Evolutionary conservation across 2,329 filamentous ascomycete species (phyloP).

Genomic region (Penicillium sp.): DNA sequence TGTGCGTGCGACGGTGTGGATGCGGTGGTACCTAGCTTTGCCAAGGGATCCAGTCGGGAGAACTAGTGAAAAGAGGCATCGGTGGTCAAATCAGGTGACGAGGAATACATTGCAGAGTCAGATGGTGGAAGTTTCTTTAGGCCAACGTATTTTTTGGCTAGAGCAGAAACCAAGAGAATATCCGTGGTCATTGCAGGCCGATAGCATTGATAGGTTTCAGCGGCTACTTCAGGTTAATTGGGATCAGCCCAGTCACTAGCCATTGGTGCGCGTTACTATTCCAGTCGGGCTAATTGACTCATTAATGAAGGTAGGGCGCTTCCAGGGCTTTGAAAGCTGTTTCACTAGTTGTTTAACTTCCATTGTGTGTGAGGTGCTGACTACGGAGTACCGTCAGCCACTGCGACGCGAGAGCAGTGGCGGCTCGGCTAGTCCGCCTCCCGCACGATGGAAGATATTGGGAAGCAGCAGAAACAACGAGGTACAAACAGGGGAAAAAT

Average conservation of each 20-base stretch:
- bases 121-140: too few species aligned
- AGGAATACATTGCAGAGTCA: not conserved
- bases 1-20: not conserved
- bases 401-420: constrained; percentile 18
- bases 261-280: not conserved
- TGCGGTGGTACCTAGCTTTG: too few species aligned
- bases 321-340: constrained; percentile 6
- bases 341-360: constrained; percentile 9
- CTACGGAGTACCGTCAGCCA: not conserved
- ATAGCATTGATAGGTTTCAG: not conserved
- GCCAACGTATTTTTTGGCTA: too few species aligned
- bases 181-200: too few species aligned
- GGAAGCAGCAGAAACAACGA: not conserved
- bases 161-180: too few species aligned
- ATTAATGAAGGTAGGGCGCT: not conserved
- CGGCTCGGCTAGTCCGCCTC: constrained; percentile 27
- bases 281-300: too few species aligned
- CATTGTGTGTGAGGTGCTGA: not conserved
- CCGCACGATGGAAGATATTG: constrained; percentile 1
- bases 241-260: not conserved
- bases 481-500: not conserved
- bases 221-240: not conserved
- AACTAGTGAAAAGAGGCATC: not conserved
- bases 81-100: not conserved
- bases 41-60: too few species aligned